Evolutionary conservation across 108 stramenopile genomes (phyloP).

Genomic region (Halocafeteria seosinensis): DNA sequence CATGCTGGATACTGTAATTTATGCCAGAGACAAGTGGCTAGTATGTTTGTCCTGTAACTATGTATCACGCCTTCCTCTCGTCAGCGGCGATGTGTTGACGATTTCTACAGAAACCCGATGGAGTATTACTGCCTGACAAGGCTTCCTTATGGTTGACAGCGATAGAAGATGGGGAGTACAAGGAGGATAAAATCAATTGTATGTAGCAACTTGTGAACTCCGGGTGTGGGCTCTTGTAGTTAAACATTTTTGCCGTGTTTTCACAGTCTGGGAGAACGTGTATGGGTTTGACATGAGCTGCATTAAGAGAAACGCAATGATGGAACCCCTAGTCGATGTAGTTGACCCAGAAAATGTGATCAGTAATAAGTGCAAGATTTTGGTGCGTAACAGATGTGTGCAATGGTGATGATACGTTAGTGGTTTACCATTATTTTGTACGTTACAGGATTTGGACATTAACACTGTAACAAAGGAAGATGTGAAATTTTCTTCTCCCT

Average conservation of each 20-base stretch:
- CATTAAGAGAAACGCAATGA: conserved; percentile 65
- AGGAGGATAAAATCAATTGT: conserved; percentile 39
- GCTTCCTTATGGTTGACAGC: conserved; percentile 66
- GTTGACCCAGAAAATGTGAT: conserved; percentile 48
- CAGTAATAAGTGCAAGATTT: not conserved
- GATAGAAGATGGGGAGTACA: conserved; percentile 63
- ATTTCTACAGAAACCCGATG: too few relatives aligned
- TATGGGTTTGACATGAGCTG: conserved; percentile 89
- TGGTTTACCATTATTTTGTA: too few relatives aligned
- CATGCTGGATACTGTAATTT: conserved; percentile 84
- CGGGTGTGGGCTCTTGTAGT: not conserved
- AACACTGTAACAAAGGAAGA: conserved; percentile 67
- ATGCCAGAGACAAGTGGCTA: conserved; percentile 67
- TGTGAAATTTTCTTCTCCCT: conserved; percentile 51
- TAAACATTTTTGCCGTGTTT: conserved; percentile 42
- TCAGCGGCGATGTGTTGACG: too few relatives aligned
- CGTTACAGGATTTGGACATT: conserved; percentile 73
- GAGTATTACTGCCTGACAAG: conserved; percentile 76
- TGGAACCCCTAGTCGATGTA: conserved; percentile 82
- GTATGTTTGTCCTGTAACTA: too few relatives aligned
- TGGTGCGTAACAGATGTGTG: too few relatives aligned
- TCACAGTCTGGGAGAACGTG: conserved; percentile 84
- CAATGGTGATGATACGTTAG: conserved; percentile 48
- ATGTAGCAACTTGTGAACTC: too few relatives aligned
- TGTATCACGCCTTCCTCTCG: conserved; percentile 30